These are phyloP conservation scores for Yarrowia osloensis DNA, from an alignment of 805 yeast genomes.

Conservation along the genomic window DNA sequence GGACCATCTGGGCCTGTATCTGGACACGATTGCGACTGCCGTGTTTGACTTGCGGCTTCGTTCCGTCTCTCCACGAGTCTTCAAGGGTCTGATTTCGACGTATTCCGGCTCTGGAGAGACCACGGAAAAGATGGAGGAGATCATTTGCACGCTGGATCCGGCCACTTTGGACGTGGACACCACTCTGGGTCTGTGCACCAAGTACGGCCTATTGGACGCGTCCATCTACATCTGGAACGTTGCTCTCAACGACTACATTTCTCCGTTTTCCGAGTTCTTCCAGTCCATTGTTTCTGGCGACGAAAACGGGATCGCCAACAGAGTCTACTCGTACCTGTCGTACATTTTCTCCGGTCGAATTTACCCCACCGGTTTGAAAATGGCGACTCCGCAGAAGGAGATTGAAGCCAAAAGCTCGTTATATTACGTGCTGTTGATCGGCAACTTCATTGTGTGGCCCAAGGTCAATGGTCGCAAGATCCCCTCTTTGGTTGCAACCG, in stretches of 20 bases:
- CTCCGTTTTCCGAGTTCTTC: conserved; percentile 69
- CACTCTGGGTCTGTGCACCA: conserved; percentile 62
- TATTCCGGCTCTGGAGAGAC: conserved; percentile 47
- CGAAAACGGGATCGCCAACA: conserved; percentile 37
- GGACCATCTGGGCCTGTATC: conserved; percentile 40
- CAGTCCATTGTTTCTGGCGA: conserved; percentile 37
- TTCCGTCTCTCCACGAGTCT: conserved; percentile 50
- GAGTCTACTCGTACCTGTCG: conserved; percentile 61
- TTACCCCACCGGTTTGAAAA: conserved; percentile 67
- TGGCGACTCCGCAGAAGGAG: conserved; percentile 44
- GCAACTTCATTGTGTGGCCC: conserved; percentile 37
- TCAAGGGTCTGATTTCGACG: conserved; percentile 60
- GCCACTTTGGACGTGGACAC: conserved; percentile 73
- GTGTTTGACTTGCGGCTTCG: conserved; percentile 12
- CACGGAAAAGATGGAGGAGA: conserved; percentile 59
- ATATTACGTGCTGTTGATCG: conserved; percentile 62
- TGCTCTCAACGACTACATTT: conserved; percentile 65
- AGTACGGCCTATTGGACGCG: conserved; percentile 60
- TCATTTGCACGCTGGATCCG: conserved; percentile 70
- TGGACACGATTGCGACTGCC: neutral
- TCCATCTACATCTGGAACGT: conserved; percentile 70
- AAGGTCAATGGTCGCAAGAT: neutral
- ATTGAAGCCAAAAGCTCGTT: conserved; percentile 52
- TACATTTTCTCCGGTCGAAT: conserved; percentile 74
- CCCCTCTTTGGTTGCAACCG: conserved; percentile 30